Percentiles rank a stretch among this genome's conserved stretches.
phyloP scores from a whole-genome alignment of 306 rosid genomes.

The Leucaena leucocephala region DNA sequence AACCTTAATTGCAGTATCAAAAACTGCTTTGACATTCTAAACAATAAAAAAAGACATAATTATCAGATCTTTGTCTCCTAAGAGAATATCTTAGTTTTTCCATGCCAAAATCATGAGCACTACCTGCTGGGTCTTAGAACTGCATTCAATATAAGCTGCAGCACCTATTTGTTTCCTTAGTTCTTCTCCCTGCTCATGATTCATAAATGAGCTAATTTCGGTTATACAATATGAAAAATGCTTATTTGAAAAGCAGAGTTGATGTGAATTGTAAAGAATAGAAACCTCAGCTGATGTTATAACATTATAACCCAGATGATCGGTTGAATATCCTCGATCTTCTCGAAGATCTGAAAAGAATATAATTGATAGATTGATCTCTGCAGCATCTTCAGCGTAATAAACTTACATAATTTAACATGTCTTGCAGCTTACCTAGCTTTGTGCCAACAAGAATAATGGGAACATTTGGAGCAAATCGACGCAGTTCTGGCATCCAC shows the following conservation, averaged over 20 bases:
- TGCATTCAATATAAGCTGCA: slow-evolving; percentile 94
- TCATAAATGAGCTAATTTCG: slow-evolving; percentile 28
- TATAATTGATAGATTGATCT: slow-evolving; percentile 28
- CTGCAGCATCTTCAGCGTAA: slow-evolving; percentile 12
- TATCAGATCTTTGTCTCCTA: slow-evolving; percentile 1
- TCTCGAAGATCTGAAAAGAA: slow-evolving; percentile 77
- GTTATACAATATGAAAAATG: background rate
- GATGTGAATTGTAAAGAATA: slow-evolving; percentile 11
- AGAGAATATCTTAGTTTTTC: background rate
- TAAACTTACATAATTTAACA: background rate
- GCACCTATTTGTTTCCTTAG: slow-evolving; percentile 97
- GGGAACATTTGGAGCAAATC: slow-evolving; percentile 96
- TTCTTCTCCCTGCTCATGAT: slow-evolving; percentile 80
- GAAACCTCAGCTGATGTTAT: slow-evolving; percentile 82
- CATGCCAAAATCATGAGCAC: background rate
- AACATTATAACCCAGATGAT: slow-evolving; percentile 78
- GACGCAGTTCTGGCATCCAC: slow-evolving; percentile 99
- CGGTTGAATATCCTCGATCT: slow-evolving; percentile 64
- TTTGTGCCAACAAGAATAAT: slow-evolving; percentile 98
- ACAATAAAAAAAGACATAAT: slow-evolving; percentile 34
- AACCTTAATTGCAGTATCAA: slow-evolving; percentile 96
- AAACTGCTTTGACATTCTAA: slow-evolving; percentile 96
- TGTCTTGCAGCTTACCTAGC: slow-evolving; percentile 58
- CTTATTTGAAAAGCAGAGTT: background rate
- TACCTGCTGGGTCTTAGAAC: slow-evolving; percentile 99